These are phyloP conservation scores for Epichloe bromicola DNA, from an alignment of 2,329 filamentous ascomycete genomes.

Conservation along the genomic window DNA sequence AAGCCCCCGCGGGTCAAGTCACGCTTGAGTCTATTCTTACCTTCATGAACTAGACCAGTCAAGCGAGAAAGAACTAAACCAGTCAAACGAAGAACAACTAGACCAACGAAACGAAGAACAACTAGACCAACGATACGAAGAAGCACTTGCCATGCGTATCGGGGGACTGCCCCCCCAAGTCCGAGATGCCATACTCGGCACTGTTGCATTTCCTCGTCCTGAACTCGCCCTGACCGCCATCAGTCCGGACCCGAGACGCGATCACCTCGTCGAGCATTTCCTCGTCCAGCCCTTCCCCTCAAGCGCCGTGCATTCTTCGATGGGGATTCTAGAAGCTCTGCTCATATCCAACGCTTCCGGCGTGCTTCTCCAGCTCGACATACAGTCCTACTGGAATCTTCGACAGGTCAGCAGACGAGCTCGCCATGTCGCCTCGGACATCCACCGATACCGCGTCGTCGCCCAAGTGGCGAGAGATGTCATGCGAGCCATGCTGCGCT, in stretches of 20 bases:
- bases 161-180: too few species aligned
- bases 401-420: slow-evolving; percentile 2
- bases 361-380: not conserved
- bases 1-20: too few species aligned
- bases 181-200: not conserved
- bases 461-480: not conserved
- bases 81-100: too few species aligned
- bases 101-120: too few species aligned
- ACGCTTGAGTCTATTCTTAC: too few species aligned
- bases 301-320: not conserved
- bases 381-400: slow-evolving; percentile 3
- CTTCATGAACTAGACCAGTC: too few species aligned
- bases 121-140: too few species aligned
- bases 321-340: not conserved
- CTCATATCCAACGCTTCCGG: not conserved
- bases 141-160: too few species aligned
- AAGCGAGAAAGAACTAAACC: too few species aligned
- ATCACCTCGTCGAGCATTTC: not conserved
- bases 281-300: not conserved
- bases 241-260: not conserved
- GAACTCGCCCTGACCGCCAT: not conserved
- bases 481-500: slow-evolving; percentile 1
- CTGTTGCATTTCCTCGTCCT: not conserved
- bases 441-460: not conserved
- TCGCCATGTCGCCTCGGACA: not conserved